Evolutionary conservation across 306 rosid species (phyloP), one percentile per base, ranked within the genome.

Genomic region (Acacia acuminata): DNA sequence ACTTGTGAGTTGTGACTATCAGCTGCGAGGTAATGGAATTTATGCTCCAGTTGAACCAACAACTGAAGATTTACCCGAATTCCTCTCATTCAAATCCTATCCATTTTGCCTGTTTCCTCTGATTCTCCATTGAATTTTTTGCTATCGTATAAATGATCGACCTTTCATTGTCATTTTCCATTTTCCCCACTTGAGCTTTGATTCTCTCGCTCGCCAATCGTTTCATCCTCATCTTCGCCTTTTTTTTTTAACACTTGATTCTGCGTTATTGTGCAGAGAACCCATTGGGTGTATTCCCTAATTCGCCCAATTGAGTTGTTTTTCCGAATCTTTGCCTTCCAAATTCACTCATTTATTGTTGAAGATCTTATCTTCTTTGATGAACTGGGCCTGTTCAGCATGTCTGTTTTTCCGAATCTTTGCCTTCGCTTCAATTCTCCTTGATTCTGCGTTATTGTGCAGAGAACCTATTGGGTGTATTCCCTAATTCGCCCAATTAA

Each of bases 171-270:
- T 79, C 81, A 44, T 81, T 67, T 82, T 74, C 47, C 81, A 51
- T 81, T 63, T 82, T 77, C 47, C 77, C 85, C 87, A 87, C 79
- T 85, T 84, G 77, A 60, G 71, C 48, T 79, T 82, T 48, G 82
- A 81, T 87, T 82, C 86, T 80, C 70, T 81, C 55, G n/a, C 73
- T 77, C 55, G 64, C 77, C 48, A 44, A 64, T 36, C 61, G 17
- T 79, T 78, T 83, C 69, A 50, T 61, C 68, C 4, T 77, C 45
- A 40, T 47, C 56, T 45, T 70, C 58, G 8, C 75, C 87, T 78
- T 25, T 76, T 76, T 71, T 76, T 76, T 80, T 61, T n/a, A n/a
- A 75, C 25, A 58, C 73, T 85, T 13, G 73, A 67, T 83, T 76
- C 80, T 19, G 34, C 76, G 50, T 81, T 75, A 71, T 82, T 75